Evolutionary conservation across 1,284 basidiomycete species (phyloP).

Genomic region (Inonotus obliquus): DNA sequence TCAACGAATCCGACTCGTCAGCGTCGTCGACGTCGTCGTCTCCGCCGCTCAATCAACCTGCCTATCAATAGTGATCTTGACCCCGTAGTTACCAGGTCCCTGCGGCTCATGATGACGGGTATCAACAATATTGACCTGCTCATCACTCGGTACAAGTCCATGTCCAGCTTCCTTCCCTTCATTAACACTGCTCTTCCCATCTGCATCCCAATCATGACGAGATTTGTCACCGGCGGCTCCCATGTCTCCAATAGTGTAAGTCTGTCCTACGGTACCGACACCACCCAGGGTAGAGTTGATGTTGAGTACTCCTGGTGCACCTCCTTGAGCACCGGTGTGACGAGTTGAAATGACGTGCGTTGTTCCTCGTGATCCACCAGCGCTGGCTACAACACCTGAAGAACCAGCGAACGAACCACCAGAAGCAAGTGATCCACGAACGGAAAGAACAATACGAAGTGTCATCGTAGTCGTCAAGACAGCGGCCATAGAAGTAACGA

Average conservation of each 20-base stretch:
- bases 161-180: slow-evolving; percentile 37
- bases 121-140: slow-evolving; percentile 17
- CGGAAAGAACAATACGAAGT: slow-evolving; percentile 74
- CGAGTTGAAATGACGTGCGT: slow-evolving; percentile 47
- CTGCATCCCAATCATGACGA: slow-evolving; percentile 34
- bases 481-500: slow-evolving; percentile 76
- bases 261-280: slow-evolving; percentile 39
- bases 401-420: slow-evolving; percentile 62
- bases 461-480: slow-evolving; percentile 81
- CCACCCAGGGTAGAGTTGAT: slow-evolving; percentile 34
- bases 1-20: not conserved
- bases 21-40: not conserved
- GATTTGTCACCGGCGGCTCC: slow-evolving; percentile 26
- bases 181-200: slow-evolving; percentile 52
- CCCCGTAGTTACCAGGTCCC: slow-evolving; percentile 25
- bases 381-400: slow-evolving; percentile 34
- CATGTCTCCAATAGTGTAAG: slow-evolving; percentile 64
- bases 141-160: slow-evolving; percentile 29
- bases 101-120: slow-evolving; percentile 25
- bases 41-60: slow-evolving; percentile 29
- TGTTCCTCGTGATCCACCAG: slow-evolving; percentile 31
- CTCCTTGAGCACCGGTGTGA: slow-evolving; percentile 23
- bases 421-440: slow-evolving; percentile 61
- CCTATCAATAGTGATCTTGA: slow-evolving; percentile 33
- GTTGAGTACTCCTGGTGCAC: slow-evolving; percentile 31